Percentiles rank a stretch among this genome's conserved stretches.
Evolutionary conservation across 2,329 filamentous ascomycete species (phyloP).

Genomic region (Plectosphaerella sp.): DNA sequence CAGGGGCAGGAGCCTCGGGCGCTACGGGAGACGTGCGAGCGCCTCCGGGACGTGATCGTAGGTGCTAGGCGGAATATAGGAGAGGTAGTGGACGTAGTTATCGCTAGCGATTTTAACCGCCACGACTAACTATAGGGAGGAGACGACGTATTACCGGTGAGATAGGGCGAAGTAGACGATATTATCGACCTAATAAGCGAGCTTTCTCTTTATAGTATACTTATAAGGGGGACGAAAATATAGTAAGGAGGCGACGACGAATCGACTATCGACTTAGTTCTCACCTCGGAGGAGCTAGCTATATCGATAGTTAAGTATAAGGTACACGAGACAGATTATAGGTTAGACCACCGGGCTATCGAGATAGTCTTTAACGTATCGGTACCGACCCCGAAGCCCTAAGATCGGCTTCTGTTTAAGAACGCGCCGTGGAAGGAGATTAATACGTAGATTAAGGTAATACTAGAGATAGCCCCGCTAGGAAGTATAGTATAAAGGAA

Average conservation of each 20-base stretch:
- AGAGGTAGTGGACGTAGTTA: constrained; percentile 1
- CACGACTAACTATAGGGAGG: constrained; percentile 15
- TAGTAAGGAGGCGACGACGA: constrained; percentile 18
- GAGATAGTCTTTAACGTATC: constrained; percentile 20
- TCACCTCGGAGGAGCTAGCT: constrained; percentile 15
- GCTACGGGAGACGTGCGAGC: not conserved
- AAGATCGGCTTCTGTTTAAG: constrained; percentile 16
- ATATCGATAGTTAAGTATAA: constrained; percentile 9
- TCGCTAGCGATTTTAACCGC: constrained; percentile 13
- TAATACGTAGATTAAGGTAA: constrained; percentile 6
- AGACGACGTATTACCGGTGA: constrained; percentile 9
- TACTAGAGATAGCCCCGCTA: constrained; percentile 17
- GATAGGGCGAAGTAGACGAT: constrained; percentile 28
- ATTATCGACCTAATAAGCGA: constrained; percentile 30
- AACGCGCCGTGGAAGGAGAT: constrained; percentile 21
- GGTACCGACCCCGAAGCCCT: constrained; percentile 2
- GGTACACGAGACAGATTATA: constrained; percentile 14
- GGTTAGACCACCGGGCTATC: constrained; percentile 25
- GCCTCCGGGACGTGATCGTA: not conserved
- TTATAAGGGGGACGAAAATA: constrained; percentile 27
- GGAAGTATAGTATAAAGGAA: constrained; percentile 2
- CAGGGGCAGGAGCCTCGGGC: not conserved
- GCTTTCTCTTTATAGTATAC: constrained; percentile 23
- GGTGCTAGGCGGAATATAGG: not conserved
- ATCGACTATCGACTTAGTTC: constrained; percentile 19